phyloP scores from a whole-genome alignment of 2,329 filamentous ascomycete species.

The Pseudopyrenochaeta lycopersici region DNA sequence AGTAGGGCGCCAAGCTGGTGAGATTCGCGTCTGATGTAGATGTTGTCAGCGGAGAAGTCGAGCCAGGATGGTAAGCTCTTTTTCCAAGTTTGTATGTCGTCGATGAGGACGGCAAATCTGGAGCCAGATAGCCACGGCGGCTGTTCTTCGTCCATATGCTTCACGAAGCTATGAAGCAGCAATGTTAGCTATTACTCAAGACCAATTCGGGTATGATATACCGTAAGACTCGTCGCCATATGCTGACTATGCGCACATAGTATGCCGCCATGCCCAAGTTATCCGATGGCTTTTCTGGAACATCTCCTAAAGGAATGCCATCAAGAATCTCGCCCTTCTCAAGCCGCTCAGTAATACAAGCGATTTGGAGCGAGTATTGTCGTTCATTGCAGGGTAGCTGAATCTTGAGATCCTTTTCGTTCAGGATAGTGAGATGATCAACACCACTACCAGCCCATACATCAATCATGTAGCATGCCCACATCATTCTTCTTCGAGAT shows the following conservation, averaged over 20 bases:
- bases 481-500: slow-evolving; percentile 43
- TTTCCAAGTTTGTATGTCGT: slow-evolving; percentile 38
- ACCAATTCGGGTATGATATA: slow-evolving; percentile 4
- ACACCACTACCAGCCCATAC: slow-evolving; percentile 47
- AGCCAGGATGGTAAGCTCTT: slow-evolving; percentile 41
- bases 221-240: slow-evolving; percentile 43
- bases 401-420: slow-evolving; percentile 43
- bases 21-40: slow-evolving; percentile 45
- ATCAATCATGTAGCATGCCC: slow-evolving; percentile 47
- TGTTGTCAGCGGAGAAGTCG: slow-evolving; percentile 45
- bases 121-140: slow-evolving; percentile 39
- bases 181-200: neutral
- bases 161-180: slow-evolving; percentile 30
- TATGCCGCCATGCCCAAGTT: slow-evolving; percentile 45
- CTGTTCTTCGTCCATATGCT: slow-evolving; percentile 43
- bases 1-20: slow-evolving; percentile 44
- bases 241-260: slow-evolving; percentile 43
- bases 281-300: slow-evolving; percentile 39
- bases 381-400: slow-evolving; percentile 46
- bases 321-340: slow-evolving; percentile 36
- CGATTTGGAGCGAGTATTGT: slow-evolving; percentile 42
- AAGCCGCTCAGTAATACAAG: slow-evolving; percentile 38
- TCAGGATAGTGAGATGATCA: slow-evolving; percentile 43
- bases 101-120: slow-evolving; percentile 36
- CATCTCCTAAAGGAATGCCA: slow-evolving; percentile 30